Evolutionary conservation across 495 filamentous ascomycete genomes (phyloP), one percentile per base, ranked within the genome.

Genomic region (Podospora bellae-mahoneyi): DNA sequence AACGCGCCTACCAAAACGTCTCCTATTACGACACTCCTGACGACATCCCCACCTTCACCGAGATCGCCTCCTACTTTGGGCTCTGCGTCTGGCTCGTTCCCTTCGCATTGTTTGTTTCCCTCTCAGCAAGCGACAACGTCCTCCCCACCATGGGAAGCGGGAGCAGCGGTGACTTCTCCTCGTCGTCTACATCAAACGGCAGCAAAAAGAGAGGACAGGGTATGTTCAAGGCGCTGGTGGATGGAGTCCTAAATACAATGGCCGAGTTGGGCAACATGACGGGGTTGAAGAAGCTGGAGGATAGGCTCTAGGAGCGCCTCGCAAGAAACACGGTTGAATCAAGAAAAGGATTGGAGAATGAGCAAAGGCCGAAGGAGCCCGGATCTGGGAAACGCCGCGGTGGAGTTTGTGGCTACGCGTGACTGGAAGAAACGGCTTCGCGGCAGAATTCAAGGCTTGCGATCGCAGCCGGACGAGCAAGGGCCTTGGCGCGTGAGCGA

Each of bases 71-170:
- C 1, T 99, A 94, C 77, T 99, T 99, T 74, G 95, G 95, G 4
- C 83, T 99, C 9, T 97, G 92, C 76, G 92, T 99, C 16, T 99
- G 95, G 95, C 84, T 99, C 15, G 91, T 97, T 2, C 95, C 95
- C 0, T 99, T 99, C 78, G 89, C 94, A 28, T 85, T 99, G 48
- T 99, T 99, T 74, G 94, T 99, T 32, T 93, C 90, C 64, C 80
- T 99, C 19, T 94, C 91, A 19, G 96, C 95, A 2, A 90, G 92
- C 58, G 95, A 99, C 71, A 97, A 98, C 77, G 91, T 98, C 13
- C 81, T 99, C 67, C 95, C 95, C 2, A 94, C 88, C 60, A 97
- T 96, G 84, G 82, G 80, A 53, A 84, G 74, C 64, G 85, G 80
- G 70, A 78, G 74, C 69, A 80, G 71, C 39, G 78, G 32, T 67